Conservation (phyloP, 164 flowering plant genomes). For the Sextonia rubra region DNA sequence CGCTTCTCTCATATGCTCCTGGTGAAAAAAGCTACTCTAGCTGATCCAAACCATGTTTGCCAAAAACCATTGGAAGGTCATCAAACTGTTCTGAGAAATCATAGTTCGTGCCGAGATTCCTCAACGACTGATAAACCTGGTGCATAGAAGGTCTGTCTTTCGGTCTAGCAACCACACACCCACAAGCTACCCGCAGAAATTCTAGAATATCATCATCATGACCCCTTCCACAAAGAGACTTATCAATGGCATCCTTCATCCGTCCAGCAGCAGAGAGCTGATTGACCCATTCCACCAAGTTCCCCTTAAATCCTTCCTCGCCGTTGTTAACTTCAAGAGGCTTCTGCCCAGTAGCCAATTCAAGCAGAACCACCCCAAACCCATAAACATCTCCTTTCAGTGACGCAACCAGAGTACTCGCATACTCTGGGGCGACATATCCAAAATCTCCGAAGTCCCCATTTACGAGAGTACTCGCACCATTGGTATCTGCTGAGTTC, state of each 20-base stretch:
- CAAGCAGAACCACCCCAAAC: constrained; percentile 62
- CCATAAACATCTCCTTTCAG: constrained; percentile 66
- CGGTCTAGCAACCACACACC: constrained; percentile 56
- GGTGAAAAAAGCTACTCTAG: constrained; percentile 14
- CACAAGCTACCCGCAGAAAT: constrained; percentile 44
- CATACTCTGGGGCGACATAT: constrained; percentile 62
- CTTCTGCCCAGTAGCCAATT: constrained; percentile 59
- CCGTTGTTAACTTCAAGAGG: constrained; percentile 40
- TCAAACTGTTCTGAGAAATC: constrained; percentile 50
- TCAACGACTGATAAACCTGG: constrained; percentile 52
- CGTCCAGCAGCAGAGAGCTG: constrained; percentile 31
- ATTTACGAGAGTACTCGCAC: constrained; percentile 31
- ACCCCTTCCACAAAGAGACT: constrained; percentile 38
- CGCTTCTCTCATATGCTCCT: not conserved
- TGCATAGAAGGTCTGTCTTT: constrained; percentile 59
- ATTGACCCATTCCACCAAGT: constrained; percentile 58
- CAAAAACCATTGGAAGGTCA: constrained; percentile 50
- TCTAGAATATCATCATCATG: constrained; percentile 52
- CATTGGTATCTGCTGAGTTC: constrained; percentile 27
- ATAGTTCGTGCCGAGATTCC: constrained; percentile 32
- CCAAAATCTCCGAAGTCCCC: constrained; percentile 63
- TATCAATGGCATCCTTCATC: constrained; percentile 46
- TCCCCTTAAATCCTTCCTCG: constrained; percentile 56
- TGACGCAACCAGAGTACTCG: constrained; percentile 57
- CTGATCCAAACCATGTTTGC: constrained; percentile 29